Evolutionary conservation across 1,139 yeast genomes (phyloP), one percentile per base, ranked within the genome.

Genomic region (Saccharomycopsis crataegensis): DNA sequence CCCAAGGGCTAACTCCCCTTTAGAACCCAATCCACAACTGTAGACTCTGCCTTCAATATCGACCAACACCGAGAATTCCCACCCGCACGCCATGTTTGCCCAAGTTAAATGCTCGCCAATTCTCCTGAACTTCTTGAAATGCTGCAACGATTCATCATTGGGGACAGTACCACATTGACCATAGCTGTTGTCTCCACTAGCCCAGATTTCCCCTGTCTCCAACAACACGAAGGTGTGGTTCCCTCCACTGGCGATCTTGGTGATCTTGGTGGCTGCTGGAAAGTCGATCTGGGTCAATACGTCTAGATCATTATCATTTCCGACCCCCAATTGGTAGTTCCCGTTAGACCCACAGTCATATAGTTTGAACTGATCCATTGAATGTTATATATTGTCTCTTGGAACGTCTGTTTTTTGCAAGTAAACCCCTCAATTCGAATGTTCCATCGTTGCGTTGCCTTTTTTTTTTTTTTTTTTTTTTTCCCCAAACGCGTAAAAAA

Each of bases 311-410:
- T 76, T 77, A 46, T 70, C 70, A 52, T 79, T 76, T 1, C 76
- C 78, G 1, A 78, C 66, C 1, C 97, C 97, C 50, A 91, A 73
- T 64, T 91, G 98, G 54, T 68, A 80, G 48, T 69, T 72, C 1
- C 96, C 96, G 68, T 91, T 91, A 1, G 96, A 89, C 0, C 98
- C 98, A 66, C 94, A 82, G 1, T 79, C 71, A 42, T 72, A 70
- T 8, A 82, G 64, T 34, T 52, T 60, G 62, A 34, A 36, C 40
- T 11, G 28, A 4, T 22, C 28, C 28, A 22, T 22, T 22, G 28
- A 22, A 22, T 22, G 28, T 22, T 3, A 22, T 22, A 22, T 22
- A 22, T 22, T 22, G 28, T 22, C 28, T 22, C 28, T 22, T 22
- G 28, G n/a, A n/a, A n/a, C n/a, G n/a, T n/a, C n/a, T n/a, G n/a